Conservation (phyloP, 106 monocot genomes). For the Gastrodia elata region DNA sequence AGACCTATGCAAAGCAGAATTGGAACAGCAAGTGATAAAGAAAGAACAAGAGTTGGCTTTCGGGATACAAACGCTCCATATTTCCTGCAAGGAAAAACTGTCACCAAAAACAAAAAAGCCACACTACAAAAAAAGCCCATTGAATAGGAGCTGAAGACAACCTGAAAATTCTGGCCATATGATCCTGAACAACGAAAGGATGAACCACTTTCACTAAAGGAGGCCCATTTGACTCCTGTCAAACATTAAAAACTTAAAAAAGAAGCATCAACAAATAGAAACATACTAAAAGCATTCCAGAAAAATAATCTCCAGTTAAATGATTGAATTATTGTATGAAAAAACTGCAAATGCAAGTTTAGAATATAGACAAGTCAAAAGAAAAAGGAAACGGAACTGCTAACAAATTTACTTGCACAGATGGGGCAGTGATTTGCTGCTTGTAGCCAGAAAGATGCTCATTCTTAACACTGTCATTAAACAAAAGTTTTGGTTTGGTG, state of each 20-base stretch:
- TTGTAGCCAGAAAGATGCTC: constrained; percentile 34
- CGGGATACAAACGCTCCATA: constrained; percentile 70
- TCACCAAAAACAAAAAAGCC: neutral
- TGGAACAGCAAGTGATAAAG: constrained; percentile 64
- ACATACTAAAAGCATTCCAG: neutral
- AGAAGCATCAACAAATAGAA: neutral
- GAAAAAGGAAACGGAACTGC: neutral
- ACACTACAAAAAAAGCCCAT: neutral
- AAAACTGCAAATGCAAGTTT: neutral
- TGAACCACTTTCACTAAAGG: constrained; percentile 12
- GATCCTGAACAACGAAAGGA: constrained; percentile 54
- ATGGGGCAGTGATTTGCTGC: constrained; percentile 13
- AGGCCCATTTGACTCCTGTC: constrained; percentile 7
- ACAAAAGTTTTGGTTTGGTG: constrained; percentile 28
- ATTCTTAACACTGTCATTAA: constrained; percentile 21
- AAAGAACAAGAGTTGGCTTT: constrained; percentile 58
- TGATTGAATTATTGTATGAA: neutral
- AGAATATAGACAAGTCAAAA: neutral
- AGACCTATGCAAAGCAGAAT: constrained; percentile 67
- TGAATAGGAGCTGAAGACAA: constrained; percentile 6
- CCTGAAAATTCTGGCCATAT: constrained; percentile 77
- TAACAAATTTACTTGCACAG: constrained; percentile 29
- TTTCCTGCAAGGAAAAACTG: constrained; percentile 34
- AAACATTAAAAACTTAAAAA: neutral
- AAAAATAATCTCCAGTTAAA: neutral